phyloP scores from a whole-genome alignment of 2,329 filamentous ascomycete genomes.

The Trichoderma guizhouense region DNA sequence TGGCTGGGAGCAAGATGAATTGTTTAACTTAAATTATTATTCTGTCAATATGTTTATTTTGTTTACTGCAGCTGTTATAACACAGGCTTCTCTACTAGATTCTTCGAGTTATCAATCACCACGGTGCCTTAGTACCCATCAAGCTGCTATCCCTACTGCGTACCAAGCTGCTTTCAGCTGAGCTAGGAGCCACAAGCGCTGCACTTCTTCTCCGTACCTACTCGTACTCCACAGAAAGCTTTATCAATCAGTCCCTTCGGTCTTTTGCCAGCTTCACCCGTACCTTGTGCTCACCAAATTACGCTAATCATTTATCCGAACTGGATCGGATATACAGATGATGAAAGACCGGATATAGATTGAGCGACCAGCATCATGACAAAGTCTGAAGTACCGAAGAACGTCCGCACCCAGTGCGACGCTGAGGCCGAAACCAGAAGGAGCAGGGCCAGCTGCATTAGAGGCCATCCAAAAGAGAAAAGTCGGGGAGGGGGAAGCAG shows the following conservation, averaged over 20 bases:
- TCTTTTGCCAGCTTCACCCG: background rate
- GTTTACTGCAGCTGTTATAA: background rate
- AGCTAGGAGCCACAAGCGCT: background rate
- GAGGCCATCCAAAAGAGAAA: background rate
- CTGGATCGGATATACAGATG: background rate
- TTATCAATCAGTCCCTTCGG: background rate
- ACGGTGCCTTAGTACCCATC: background rate
- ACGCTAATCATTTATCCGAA: background rate
- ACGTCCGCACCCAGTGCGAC: background rate
- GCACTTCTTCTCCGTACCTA: background rate
- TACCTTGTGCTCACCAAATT: background rate
- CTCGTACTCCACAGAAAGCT: background rate
- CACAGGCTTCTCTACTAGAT: background rate
- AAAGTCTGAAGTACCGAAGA: background rate
- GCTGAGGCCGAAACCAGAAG: background rate
- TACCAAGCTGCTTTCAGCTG: background rate
- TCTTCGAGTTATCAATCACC: background rate
- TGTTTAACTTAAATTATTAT: background rate
- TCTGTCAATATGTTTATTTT: background rate
- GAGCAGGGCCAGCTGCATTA: background rate
- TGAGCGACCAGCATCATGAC: background rate
- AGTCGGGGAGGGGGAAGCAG: background rate
- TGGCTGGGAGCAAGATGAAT: background rate
- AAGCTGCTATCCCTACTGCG: background rate
- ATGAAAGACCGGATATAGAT: background rate